A percentile compares a stretch with the other conserved stretches of the same genome.
These are phyloP conservation scores for Neonothopanus nambi DNA, from an alignment of 1,284 basidiomycete genomes.

Conservation along the genomic window DNA sequence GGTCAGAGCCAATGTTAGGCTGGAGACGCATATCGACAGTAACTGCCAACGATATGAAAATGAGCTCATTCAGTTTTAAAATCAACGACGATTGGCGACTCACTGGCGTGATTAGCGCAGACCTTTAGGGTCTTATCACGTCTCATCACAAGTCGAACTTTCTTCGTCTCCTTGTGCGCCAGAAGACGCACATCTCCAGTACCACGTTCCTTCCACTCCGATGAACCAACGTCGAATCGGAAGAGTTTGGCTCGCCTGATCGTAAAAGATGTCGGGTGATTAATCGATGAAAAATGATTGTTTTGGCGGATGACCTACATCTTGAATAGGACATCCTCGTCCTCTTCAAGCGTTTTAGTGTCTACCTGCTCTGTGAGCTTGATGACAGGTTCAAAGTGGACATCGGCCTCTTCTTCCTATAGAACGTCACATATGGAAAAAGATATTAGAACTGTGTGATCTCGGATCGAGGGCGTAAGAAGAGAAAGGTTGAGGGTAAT, in stretches of 20 bases:
- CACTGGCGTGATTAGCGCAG: constrained; percentile 97
- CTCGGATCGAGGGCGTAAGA: background rate
- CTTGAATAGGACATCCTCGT: constrained; percentile 94
- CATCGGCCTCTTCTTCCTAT: constrained; percentile 85
- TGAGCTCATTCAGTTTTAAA: constrained; percentile 2
- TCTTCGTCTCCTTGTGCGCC: constrained; percentile 86
- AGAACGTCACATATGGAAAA: constrained; percentile 15
- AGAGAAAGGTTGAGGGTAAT: constrained; percentile 11
- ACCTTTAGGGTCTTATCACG: constrained; percentile 99
- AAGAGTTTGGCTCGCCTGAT: constrained; percentile 97
- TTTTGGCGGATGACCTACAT: constrained; percentile 65
- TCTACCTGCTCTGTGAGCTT: constrained; percentile 96
- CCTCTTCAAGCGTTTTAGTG: constrained; percentile 94
- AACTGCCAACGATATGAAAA: constrained; percentile 51
- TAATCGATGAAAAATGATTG: constrained; percentile 21
- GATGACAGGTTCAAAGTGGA: constrained; percentile 96
- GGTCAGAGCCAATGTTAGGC: constrained; percentile 98
- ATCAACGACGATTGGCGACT: constrained; percentile 39
- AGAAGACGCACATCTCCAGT: constrained; percentile 92
- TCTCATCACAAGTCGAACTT: constrained; percentile 97
- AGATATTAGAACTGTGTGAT: background rate
- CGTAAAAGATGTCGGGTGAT: constrained; percentile 7
- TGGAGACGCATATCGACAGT: constrained; percentile 91
- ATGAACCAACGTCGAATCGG: constrained; percentile 81
- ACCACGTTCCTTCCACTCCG: constrained; percentile 97